A percentile compares a stretch with the other conserved stretches of the same genome.
These are phyloP conservation scores for Passiflora organensis DNA, from an alignment of 345 rosid genomes.

Conservation along the genomic window DNA sequence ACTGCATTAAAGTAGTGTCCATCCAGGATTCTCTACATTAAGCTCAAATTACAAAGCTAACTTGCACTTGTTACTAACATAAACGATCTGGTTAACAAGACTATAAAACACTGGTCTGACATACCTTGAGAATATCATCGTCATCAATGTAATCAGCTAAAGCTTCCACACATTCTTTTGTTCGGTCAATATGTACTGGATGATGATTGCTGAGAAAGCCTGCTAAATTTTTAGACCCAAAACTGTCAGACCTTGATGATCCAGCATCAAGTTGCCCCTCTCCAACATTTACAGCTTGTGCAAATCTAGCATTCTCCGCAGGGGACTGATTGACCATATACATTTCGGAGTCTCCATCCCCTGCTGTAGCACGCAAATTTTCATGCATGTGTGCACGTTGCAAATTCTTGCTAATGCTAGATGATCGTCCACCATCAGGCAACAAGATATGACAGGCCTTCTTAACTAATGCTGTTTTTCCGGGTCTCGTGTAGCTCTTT, in stretches of 20 bases:
- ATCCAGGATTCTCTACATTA: background rate
- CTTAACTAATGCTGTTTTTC: conserved; percentile 50
- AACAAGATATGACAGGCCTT: conserved; percentile 25
- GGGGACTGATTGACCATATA: conserved; percentile 25
- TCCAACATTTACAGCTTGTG: conserved; percentile 30
- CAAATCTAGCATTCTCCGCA: conserved; percentile 17
- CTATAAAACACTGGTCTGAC: conserved; percentile 3
- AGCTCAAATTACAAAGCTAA: background rate
- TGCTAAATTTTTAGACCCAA: conserved; percentile 23
- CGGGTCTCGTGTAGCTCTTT: conserved; percentile 65
- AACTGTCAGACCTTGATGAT: conserved; percentile 22
- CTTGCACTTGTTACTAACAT: background rate
- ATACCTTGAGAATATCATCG: conserved; percentile 82
- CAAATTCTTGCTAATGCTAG: conserved; percentile 21
- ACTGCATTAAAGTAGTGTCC: background rate
- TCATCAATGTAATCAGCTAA: conserved; percentile 64
- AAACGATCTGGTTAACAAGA: background rate
- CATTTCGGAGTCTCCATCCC: conserved; percentile 27
- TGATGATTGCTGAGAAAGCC: conserved; percentile 31
- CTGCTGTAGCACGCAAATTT: conserved; percentile 21
- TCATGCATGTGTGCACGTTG: conserved; percentile 22
- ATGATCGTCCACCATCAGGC: conserved; percentile 33
- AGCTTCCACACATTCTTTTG: conserved; percentile 30
- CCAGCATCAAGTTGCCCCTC: conserved; percentile 21
- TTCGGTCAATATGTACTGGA: conserved; percentile 22